These are phyloP conservation scores for Xylariaceae sp. DNA, from an alignment of 2,329 filamentous ascomycete genomes.

Conservation along the genomic window DNA sequence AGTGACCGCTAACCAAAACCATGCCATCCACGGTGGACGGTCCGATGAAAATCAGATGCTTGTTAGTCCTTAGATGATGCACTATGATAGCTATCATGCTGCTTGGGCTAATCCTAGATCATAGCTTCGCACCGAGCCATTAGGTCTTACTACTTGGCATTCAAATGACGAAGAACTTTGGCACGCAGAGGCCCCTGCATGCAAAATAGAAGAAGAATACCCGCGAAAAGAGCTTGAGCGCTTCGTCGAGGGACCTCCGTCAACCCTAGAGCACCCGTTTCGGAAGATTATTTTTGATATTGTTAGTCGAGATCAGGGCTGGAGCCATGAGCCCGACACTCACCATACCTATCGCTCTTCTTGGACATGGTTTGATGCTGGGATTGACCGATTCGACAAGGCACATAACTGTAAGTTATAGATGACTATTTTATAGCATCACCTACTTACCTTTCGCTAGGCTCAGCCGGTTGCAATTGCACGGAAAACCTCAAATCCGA, in stretches of 20 bases:
- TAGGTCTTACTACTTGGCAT: conserved; percentile 47
- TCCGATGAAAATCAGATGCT: conserved; percentile 48
- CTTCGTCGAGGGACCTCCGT: conserved; percentile 50
- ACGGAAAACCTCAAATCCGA: conserved; percentile 21
- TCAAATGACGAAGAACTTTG: conserved; percentile 34
- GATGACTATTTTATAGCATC: neutral
- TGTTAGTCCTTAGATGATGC: conserved; percentile 36
- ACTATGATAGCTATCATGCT: neutral
- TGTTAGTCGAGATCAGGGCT: conserved; percentile 65
- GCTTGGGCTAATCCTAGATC: conserved; percentile 4
- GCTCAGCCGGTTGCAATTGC: conserved; percentile 26
- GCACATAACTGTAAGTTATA: conserved; percentile 36
- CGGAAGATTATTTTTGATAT: conserved; percentile 68
- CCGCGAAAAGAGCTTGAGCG: conserved; percentile 42
- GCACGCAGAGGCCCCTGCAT: conserved; percentile 31
- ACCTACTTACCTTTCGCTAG: conserved; percentile 25
- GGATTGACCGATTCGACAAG: conserved; percentile 61
- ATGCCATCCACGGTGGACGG: conserved; percentile 30
- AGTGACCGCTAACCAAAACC: conserved; percentile 2
- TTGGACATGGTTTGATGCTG: conserved; percentile 70
- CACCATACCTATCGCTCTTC: conserved; percentile 54
- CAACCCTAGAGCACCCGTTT: conserved; percentile 55
- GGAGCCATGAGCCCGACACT: conserved; percentile 46
- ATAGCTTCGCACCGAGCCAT: conserved; percentile 50
- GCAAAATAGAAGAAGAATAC: conserved; percentile 41